Evolutionary conservation across 768 basidiomycete species (phyloP), one percentile per base, ranked within the genome.

Genomic region (Candolleomyces eurysporus): DNA sequence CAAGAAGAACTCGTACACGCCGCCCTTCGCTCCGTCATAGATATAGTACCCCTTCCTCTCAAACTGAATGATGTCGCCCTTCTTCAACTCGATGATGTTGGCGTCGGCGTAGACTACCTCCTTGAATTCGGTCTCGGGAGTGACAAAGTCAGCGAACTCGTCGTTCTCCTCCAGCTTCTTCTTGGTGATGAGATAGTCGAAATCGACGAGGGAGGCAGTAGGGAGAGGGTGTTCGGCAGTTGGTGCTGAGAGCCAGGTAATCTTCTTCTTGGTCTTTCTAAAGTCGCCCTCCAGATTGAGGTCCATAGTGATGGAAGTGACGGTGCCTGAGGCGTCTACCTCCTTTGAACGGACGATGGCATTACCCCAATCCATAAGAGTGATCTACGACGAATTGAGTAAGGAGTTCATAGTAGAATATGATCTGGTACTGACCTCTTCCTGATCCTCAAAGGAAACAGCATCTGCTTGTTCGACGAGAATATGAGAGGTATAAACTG

Each of bases 321-420:
- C 77, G 10, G 85, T 84, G 5, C 80, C 80, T 1, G 86, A 76
- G 3, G 81, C 69, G 65, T 84, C 80, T 14, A 76, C 72, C 26
- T 82, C 79, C 72, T 92, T 96, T 39, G 86, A 86, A 52, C 88
- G 88, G 55, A 99, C 88, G 67, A 94, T 88, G 30, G 96, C 96
- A 71, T 99, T 99, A 36, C 97, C 97, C 97, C 97, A 99, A 75
- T 99, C 97, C 96, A 99, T 99, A 53, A 97, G 84, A 16, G 96
- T 98, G 65, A 36, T 36, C 36, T 36, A 36, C 6, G 11, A 36
- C 3, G 2, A 11, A 36, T 36, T 36, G 36, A 36, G 36, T 36
- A 6, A 1, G 3, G 11, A 11, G 36, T 36, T 36, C 36, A 11
- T 36, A 2, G 11, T 11, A 11, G 36, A 11, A 36, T 36, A 5